Evolutionary conservation across 306 rosid species (phyloP).

Genomic region (Glycine latifolia): DNA sequence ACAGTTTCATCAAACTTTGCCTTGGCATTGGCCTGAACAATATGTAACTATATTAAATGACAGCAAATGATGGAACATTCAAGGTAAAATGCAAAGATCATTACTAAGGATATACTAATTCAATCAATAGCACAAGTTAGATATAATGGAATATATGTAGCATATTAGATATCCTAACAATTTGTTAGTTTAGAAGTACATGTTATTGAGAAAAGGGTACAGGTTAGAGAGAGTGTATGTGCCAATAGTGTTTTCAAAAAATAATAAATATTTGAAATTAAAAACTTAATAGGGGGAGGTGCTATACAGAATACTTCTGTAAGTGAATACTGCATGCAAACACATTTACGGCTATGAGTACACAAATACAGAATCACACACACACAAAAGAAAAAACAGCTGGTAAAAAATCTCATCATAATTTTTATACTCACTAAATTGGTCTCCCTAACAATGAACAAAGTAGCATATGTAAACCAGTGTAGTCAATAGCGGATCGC

Average conservation of each 20-base stretch:
- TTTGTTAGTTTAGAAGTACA: slow-evolving; percentile 4
- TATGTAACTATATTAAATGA: slow-evolving; percentile 44
- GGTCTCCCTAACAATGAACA: not conserved
- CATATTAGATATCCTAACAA: not conserved
- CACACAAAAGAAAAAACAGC: not conserved
- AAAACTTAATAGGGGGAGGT: not conserved
- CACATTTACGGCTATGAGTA: not conserved
- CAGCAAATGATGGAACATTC: not conserved
- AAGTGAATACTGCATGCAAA: slow-evolving; percentile 5
- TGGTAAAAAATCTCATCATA: not conserved
- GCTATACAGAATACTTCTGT: slow-evolving; percentile 18
- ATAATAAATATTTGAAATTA: not conserved
- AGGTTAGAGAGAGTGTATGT: not conserved
- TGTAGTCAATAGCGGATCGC: no score
- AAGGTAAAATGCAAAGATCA: not conserved
- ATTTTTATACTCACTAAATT: not conserved
- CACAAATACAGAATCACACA: not conserved
- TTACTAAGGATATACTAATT: slow-evolving; percentile 26
- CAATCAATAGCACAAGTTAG: slow-evolving; percentile 2
- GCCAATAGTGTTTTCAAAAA: not conserved
- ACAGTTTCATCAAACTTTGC: slow-evolving; percentile 89
- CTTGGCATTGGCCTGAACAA: slow-evolving; percentile 76
- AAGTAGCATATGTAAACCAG: not conserved
- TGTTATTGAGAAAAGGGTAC: not conserved
- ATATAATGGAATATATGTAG: not conserved